Evolutionary conservation across 1,284 basidiomycete species (phyloP).

Genomic region (Malassezia obtusa): DNA sequence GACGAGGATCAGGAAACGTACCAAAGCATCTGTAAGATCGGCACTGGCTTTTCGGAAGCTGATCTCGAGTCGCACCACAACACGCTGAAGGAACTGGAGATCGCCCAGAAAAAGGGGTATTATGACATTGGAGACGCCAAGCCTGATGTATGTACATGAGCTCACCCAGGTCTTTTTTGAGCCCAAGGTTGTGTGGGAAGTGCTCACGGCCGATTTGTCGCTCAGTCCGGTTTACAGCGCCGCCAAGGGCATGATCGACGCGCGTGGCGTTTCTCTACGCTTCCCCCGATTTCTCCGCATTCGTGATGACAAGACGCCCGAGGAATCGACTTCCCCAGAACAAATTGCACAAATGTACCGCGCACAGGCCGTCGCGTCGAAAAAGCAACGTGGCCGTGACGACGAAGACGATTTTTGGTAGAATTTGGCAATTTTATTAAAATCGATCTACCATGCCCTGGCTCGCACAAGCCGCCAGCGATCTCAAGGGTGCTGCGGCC

Average conservation of each 20-base stretch:
- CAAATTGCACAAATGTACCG: constrained; percentile 96
- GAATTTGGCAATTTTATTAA: neutral
- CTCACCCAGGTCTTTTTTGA: constrained; percentile 34
- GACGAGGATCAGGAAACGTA: constrained; percentile 41
- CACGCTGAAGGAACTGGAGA: constrained; percentile 67
- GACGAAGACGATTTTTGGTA: constrained; percentile 84
- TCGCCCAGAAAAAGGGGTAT: constrained; percentile 54
- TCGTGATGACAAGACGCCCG: constrained; percentile 82
- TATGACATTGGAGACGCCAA: constrained; percentile 57
- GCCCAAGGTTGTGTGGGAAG: constrained; percentile 76
- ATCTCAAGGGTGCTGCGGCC: neutral
- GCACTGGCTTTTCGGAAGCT: constrained; percentile 89
- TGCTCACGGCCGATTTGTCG: constrained; percentile 89
- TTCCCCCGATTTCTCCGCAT: constrained; percentile 89
- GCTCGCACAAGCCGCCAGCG: neutral
- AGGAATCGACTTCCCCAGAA: constrained; percentile 83
- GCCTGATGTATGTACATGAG: constrained; percentile 23
- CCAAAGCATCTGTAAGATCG: constrained; percentile 71
- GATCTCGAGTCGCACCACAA: constrained; percentile 69
- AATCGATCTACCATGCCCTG: neutral
- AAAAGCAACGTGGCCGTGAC: constrained; percentile 56
- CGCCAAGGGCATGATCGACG: constrained; percentile 61
- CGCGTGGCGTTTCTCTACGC: constrained; percentile 68
- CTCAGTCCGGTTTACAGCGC: constrained; percentile 93
- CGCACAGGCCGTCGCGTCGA: constrained; percentile 60